These are phyloP conservation scores for Rachicladosporium sp. DNA, from an alignment of 2,329 filamentous ascomycete species.

Conservation along the genomic window DNA sequence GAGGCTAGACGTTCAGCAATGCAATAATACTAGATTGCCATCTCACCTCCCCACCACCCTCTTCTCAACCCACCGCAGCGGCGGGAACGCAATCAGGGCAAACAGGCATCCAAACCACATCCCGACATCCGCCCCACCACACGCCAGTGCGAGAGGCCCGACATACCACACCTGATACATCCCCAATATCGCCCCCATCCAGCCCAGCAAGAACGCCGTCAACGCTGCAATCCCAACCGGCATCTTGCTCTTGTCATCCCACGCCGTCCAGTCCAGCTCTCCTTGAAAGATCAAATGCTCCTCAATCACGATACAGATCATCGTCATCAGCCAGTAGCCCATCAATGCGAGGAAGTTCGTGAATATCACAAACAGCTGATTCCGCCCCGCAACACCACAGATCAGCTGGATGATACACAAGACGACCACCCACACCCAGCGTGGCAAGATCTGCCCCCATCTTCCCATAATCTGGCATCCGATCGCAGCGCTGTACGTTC, in stretches of 20 bases:
- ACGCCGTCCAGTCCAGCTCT: conserved; percentile 29
- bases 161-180: conserved; percentile 17
- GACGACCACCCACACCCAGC: conserved; percentile 30
- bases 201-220: conserved; percentile 14
- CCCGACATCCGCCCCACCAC: conserved; percentile 6
- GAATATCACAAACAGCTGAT: conserved; percentile 33
- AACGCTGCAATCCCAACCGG: conserved; percentile 31
- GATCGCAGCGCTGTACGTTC: conserved; percentile 33
- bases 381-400: conserved; percentile 32
- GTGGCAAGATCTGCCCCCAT: conserved; percentile 27
- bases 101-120: conserved; percentile 9
- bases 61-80: conserved; percentile 9
- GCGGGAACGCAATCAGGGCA: conserved; percentile 7
- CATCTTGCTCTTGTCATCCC: conserved; percentile 27
- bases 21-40: too few species aligned
- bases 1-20: too few species aligned
- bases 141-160: conserved; percentile 12
- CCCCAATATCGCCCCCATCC: conserved; percentile 14
- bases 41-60: conserved; percentile 5
- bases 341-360: conserved; percentile 35
- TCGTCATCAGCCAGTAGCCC: conserved; percentile 35
- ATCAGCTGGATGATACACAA: conserved; percentile 34
- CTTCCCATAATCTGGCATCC: conserved; percentile 30
- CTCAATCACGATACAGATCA: conserved; percentile 30
- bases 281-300: conserved; percentile 34